Evolutionary conservation across 140 eudicot species (phyloP).

Genomic region (Oenanthe javanica): DNA sequence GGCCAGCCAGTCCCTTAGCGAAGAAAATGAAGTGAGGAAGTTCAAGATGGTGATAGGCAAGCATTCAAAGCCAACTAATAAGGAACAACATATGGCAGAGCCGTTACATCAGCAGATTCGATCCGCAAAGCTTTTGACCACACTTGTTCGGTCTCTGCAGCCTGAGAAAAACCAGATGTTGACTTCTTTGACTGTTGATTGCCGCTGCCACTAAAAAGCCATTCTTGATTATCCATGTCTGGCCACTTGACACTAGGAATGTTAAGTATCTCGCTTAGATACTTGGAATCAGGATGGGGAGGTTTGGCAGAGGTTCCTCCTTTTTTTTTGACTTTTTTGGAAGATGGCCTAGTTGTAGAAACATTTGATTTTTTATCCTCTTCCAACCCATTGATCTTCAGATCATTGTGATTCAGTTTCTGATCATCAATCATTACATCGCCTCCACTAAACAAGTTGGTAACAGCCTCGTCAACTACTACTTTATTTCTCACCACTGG

Average conservation of each 20-base stretch:
- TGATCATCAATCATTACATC: neutral
- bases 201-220: conserved; percentile 27
- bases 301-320: conserved; percentile 17
- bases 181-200: conserved; percentile 10
- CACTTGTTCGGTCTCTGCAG: conserved; percentile 21
- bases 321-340: neutral
- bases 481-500: conserved; percentile 10
- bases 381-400: neutral
- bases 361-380: neutral
- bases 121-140: conserved; percentile 37
- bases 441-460: neutral
- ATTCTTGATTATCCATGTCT: conserved; percentile 32
- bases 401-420: conserved; percentile 2
- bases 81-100: conserved; percentile 42
- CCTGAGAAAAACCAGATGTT: neutral
- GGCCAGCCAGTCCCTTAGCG: neutral
- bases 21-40: neutral
- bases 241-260: conserved; percentile 17
- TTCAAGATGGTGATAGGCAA: neutral
- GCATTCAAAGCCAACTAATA: conserved; percentile 12
- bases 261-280: conserved; percentile 27
- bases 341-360: conserved; percentile 1
- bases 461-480: conserved; percentile 8
- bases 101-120: conserved; percentile 34
- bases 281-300: conserved; percentile 47